Evolutionary conservation across 2,329 filamentous ascomycete species (phyloP).

Genomic region (Phaeosphaeria sp.): DNA sequence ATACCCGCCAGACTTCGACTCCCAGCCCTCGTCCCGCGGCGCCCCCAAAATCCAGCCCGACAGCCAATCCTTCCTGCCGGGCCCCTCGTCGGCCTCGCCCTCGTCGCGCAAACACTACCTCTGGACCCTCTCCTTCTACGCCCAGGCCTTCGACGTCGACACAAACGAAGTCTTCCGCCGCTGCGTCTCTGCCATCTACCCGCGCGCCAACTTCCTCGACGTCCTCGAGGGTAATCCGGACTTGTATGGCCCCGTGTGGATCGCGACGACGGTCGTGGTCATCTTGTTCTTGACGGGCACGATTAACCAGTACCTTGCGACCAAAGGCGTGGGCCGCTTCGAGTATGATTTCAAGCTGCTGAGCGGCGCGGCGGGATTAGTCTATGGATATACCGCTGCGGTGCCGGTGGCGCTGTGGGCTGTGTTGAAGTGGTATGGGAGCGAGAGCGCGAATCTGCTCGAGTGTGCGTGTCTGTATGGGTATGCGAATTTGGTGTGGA

Average conservation of each 20-base stretch:
- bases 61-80: conserved; percentile 47
- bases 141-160: conserved; percentile 98
- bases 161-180: conserved; percentile 86
- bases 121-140: conserved; percentile 92
- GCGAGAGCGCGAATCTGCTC: conserved; percentile 88
- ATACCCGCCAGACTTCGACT: conserved; percentile 69
- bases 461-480: conserved; percentile 97
- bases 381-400: conserved; percentile 89
- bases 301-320: conserved; percentile 86
- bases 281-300: conserved; percentile 96
- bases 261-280: conserved; percentile 94
- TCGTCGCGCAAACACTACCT: conserved; percentile 76
- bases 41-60: conserved; percentile 53
- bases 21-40: conserved; percentile 57
- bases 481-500: conserved; percentile 97
- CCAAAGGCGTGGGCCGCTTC: conserved; percentile 72
- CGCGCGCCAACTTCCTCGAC: conserved; percentile 93
- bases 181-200: conserved; percentile 88
- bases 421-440: conserved; percentile 92
- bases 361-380: conserved; percentile 86
- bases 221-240: conserved; percentile 97
- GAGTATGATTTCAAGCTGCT: conserved; percentile 90
- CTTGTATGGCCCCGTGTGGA: conserved; percentile 97
- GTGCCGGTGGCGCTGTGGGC: conserved; percentile 87
- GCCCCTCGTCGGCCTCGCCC: conserved; percentile 30